Percentiles rank a stretch among this genome's conserved stretches.
These are phyloP conservation scores for Scheffersomyces titani DNA, from an alignment of 1,139 yeast species.

Conservation along the genomic window DNA sequence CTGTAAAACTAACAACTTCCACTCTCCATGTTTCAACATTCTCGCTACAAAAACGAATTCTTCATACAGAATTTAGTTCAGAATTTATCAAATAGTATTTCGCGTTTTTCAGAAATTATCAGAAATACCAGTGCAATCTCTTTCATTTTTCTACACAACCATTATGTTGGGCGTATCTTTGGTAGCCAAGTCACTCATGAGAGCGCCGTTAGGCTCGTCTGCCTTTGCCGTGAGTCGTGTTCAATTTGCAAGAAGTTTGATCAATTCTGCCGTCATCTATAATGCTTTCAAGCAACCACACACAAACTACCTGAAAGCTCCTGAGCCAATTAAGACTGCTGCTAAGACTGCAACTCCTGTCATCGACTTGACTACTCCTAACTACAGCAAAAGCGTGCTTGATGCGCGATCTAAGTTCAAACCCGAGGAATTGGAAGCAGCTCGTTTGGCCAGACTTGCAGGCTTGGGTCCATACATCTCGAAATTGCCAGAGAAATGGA, in stretches of 20 bases:
- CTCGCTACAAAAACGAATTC: background rate
- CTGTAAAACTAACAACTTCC: background rate
- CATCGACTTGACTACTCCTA: background rate
- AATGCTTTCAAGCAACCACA: background rate
- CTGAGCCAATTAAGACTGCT: background rate
- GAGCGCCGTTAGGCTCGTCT: background rate
- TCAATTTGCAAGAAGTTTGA: background rate
- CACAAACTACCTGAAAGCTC: background rate
- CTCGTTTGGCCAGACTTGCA: conserved; percentile 56
- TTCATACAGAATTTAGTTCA: background rate
- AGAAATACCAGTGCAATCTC: background rate
- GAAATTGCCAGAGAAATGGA: conserved; percentile 66
- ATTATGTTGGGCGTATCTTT: background rate
- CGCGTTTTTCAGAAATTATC: background rate
- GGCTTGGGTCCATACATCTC: conserved; percentile 62
- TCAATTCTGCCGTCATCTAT: background rate
- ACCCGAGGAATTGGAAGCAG: conserved; percentile 55
- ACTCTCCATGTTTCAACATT: background rate
- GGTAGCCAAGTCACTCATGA: background rate
- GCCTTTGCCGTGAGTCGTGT: background rate
- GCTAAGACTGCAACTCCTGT: background rate
- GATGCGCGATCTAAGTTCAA: conserved; percentile 33
- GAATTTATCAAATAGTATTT: background rate
- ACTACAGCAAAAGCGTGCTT: background rate
- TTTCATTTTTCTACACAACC: background rate